A percentile compares a stretch with the other conserved stretches of the same genome.
These are phyloP conservation scores for Ulota crispa DNA, from an alignment of 225 moss, liverwort and hornwort genomes.

Conservation along the genomic window DNA sequence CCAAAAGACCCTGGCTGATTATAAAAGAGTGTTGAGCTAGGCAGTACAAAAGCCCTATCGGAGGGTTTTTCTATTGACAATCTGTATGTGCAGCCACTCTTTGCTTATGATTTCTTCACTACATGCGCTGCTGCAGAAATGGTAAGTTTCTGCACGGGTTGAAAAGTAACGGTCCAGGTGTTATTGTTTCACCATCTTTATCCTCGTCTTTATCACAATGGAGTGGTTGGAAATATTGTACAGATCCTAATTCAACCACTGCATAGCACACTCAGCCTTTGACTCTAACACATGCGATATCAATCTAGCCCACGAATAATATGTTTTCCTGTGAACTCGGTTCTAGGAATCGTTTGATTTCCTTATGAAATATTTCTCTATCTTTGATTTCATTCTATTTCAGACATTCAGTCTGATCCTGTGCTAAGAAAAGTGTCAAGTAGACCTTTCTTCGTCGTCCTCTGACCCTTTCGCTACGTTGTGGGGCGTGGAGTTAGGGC, in stretches of 20 bases:
- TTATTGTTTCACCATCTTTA: not conserved
- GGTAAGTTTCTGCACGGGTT: not conserved
- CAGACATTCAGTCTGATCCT: not conserved
- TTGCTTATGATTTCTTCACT: not conserved
- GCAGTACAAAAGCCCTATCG: no score
- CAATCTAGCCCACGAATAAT: not conserved
- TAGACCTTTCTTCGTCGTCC: not conserved
- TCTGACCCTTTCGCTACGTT: not conserved
- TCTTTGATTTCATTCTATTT: not conserved
- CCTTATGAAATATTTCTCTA: not conserved
- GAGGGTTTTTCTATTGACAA: not conserved
- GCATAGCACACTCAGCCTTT: not conserved
- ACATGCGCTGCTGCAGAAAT: not conserved
- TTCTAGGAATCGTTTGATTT: not conserved
- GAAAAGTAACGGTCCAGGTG: not conserved
- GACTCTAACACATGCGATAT: not conserved
- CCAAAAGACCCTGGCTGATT: no score
- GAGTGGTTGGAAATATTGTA: not conserved
- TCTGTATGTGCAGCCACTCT: not conserved
- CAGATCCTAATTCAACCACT: not conserved
- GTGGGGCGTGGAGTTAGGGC: not conserved
- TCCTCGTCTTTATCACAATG: not conserved
- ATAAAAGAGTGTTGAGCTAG: not conserved
- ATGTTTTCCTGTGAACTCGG: not conserved
- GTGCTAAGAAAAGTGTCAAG: not conserved